A percentile compares a stretch with the other conserved stretches of the same genome.
These are phyloP conservation scores for Udeniomyces megalosporus DNA, from an alignment of 768 basidiomycete genomes.

Conservation along the genomic window DNA sequence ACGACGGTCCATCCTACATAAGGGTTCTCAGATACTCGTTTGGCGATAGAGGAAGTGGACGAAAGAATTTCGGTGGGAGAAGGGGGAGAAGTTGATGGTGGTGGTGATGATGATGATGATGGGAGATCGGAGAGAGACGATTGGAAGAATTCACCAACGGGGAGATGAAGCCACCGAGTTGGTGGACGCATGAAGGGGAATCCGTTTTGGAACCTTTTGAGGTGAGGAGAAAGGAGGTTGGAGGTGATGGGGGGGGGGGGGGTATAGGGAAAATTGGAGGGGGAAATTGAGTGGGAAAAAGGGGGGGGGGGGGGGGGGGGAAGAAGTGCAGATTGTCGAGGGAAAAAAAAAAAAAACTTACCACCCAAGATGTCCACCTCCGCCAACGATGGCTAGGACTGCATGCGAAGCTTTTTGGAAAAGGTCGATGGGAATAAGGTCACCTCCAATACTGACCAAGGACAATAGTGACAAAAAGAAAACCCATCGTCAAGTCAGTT, in stretches of 20 bases:
- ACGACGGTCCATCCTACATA: too few species aligned
- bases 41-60: too few species aligned
- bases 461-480: not conserved
- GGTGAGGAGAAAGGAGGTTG: too few species aligned
- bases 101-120: too few species aligned
- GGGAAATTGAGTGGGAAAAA: too few species aligned
- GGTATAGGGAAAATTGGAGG: not conserved
- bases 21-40: too few species aligned
- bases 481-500: not conserved
- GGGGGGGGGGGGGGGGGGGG: not conserved
- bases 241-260: not conserved
- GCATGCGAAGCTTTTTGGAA: constrained; percentile 25
- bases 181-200: constrained; percentile 4
- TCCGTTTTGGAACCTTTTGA: constrained; percentile 1
- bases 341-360: too few species aligned
- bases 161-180: constrained; percentile 6
- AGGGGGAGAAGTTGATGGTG: too few species aligned
- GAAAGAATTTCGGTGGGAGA: too few species aligned
- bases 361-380: constrained; percentile 31
- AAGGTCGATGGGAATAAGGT: constrained; percentile 23
- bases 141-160: constrained; percentile 6
- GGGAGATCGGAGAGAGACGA: not conserved
- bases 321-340: too few species aligned
- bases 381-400: constrained; percentile 24
- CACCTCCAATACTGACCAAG: constrained; percentile 20